Conservation (phyloP, 2,329 filamentous ascomycete genomes). For the Penicillium janthinellum region DNA sequence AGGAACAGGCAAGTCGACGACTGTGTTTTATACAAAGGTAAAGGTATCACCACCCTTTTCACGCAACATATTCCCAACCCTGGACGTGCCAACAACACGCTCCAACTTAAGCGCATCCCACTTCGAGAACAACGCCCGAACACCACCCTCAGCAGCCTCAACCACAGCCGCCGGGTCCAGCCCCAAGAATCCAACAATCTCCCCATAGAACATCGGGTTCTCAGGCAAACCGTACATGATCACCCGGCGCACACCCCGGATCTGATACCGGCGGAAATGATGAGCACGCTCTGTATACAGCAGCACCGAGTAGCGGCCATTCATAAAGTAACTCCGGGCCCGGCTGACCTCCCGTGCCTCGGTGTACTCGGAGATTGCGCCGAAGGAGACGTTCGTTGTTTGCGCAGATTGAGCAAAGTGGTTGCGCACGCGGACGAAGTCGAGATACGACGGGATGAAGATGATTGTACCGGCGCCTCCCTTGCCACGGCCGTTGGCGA, state of each 20-base stretch:
- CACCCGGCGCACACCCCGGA: slow-evolving; percentile 80
- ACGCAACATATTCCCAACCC: slow-evolving; percentile 79
- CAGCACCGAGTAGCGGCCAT: slow-evolving; percentile 76
- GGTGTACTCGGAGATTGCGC: slow-evolving; percentile 86
- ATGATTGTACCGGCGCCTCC: slow-evolving; percentile 73
- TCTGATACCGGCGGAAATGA: slow-evolving; percentile 86
- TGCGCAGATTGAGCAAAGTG: slow-evolving; percentile 74
- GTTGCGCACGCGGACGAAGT: slow-evolving; percentile 92
- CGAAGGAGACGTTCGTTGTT: slow-evolving; percentile 67
- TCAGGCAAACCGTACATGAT: slow-evolving; percentile 90
- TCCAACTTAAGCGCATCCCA: slow-evolving; percentile 90
- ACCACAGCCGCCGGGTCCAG: slow-evolving; percentile 53
- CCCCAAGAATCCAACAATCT: slow-evolving; percentile 46
- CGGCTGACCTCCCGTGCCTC: slow-evolving; percentile 76
- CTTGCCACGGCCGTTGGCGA: slow-evolving; percentile 35
- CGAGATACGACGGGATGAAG: slow-evolving; percentile 90
- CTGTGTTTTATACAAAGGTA: slow-evolving; percentile 74
- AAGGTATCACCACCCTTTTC: slow-evolving; percentile 85
- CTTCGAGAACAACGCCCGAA: slow-evolving; percentile 72
- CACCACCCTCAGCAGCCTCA: slow-evolving; percentile 58
- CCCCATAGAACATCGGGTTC: slow-evolving; percentile 63
- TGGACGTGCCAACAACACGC: slow-evolving; percentile 77
- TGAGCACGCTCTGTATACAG: slow-evolving; percentile 96
- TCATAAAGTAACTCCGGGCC: slow-evolving; percentile 83
- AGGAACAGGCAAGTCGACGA: background rate